Conservation (phyloP, 257 asterid genomes). For the Nicotiana otophora region DNA sequence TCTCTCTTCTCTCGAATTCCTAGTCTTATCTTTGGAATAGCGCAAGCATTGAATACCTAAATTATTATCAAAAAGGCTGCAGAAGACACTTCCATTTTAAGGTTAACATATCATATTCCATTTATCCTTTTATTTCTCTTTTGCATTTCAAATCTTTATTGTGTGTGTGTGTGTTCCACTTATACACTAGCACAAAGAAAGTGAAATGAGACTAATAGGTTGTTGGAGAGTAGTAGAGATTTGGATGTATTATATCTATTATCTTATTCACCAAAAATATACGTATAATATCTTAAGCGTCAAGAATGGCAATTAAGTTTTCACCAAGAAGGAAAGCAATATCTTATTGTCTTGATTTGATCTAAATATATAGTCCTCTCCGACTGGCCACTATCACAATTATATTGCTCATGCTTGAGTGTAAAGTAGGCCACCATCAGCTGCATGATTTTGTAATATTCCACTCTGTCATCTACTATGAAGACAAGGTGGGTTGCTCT, state of each 20-base stretch:
- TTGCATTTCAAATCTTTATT: neutral
- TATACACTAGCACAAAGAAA: neutral
- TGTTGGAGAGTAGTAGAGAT: conserved; percentile 4
- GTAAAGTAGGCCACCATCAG: neutral
- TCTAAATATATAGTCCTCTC: neutral
- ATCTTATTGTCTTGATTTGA: neutral
- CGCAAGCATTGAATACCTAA: neutral
- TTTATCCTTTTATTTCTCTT: neutral
- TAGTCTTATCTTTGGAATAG: neutral
- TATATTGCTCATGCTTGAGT: neutral
- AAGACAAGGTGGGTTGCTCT: too few relatives aligned
- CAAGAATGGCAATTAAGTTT: neutral
- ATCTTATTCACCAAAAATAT: neutral
- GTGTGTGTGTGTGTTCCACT: neutral
- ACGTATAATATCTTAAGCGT: neutral
- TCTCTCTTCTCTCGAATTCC: too few relatives aligned
- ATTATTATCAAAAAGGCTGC: neutral
- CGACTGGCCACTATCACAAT: neutral
- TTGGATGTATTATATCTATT: neutral
- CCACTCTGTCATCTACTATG: too few relatives aligned
- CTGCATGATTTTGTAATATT: neutral
- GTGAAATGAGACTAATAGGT: neutral
- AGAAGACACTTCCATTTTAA: neutral
- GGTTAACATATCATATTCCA: too few relatives aligned
- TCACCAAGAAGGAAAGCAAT: neutral